Base-by-base conservation (phyloP, 805 yeast genomes). In the Pichia insulana region DNA sequence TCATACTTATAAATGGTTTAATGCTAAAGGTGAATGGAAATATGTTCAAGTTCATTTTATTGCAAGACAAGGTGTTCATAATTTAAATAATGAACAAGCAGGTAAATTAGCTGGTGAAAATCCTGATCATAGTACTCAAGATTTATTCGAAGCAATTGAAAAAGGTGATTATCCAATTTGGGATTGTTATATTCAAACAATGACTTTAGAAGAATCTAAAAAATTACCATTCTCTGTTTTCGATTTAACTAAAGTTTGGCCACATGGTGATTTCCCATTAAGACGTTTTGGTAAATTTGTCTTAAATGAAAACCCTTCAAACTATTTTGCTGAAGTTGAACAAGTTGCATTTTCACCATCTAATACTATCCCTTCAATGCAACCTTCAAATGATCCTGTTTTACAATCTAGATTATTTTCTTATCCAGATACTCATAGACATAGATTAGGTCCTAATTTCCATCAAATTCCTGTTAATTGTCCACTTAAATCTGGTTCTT, bases 211-310 rank as follows among this genome's bases (percentile, higher is more conserved):
- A 53, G 79, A 87, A 64, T 87, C 95, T 46, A 73, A 80, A 63
- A 64, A 76, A 47, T 74, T 75, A 39, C 81, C 82, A 58, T 86
- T 83, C 66, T 82, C 90, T 6, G 89, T 88, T 36, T 86, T 84
- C 59, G 96, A 87, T 65, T 71, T 87, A 62, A 87, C 96, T 50
- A 88, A 88, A 69, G 83, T 84, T 43, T 87, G 96, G 96, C 87
- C 96, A 30, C 94, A 87, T 59, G 68, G 67, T 53, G 80, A 86
- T 44, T 87, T 78, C 72, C 96, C 96, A 57, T 65, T 87, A 67
- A 77, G 95, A 63, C 78, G 79, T 62, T 80, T 87, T 59, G 96
- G 95, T 61, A 80, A 78, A 61, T 68, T 86, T 50, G 78, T 76
- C 2, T 65, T 86, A 61, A 82, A 86, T 63, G 85, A 83, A 65